A percentile compares a stretch with the other conserved stretches of the same genome.
Conservation (phyloP, 2,329 filamentous ascomycete species). For the Penicillium sp. region DNA sequence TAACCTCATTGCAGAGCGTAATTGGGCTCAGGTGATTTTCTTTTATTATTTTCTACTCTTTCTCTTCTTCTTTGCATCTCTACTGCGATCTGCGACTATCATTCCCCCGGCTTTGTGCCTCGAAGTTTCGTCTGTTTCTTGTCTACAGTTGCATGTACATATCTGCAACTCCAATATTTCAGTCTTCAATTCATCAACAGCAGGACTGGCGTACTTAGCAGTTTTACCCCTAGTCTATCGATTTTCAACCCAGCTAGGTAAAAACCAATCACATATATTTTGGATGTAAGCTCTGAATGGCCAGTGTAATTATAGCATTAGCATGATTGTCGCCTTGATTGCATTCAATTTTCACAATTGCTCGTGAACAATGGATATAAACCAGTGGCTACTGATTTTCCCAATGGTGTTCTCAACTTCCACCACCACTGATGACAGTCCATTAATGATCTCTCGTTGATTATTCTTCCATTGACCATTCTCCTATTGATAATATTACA, state of each 20-base stretch:
- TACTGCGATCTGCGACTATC: slow-evolving; percentile 18
- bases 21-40: slow-evolving; percentile 67
- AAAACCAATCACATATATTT: background rate
- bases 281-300: slow-evolving; percentile 6
- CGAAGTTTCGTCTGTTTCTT: slow-evolving; percentile 15
- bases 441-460: too few relatives aligned
- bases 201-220: slow-evolving; percentile 22
- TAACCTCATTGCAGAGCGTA: slow-evolving; percentile 60
- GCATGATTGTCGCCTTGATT: background rate
- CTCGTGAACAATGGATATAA: background rate
- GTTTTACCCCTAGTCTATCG: slow-evolving; percentile 9
- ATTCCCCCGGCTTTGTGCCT: slow-evolving; percentile 22
- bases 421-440: too few relatives aligned
- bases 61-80: slow-evolving; percentile 22
- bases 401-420: background rate
- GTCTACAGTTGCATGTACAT: slow-evolving; percentile 10
- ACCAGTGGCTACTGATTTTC: background rate
- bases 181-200: slow-evolving; percentile 4
- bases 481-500: too few relatives aligned
- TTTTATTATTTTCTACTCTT: slow-evolving; percentile 3
- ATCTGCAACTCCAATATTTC: background rate
- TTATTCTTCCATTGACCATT: too few relatives aligned
- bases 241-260: slow-evolving; percentile 17
- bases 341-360: background rate
- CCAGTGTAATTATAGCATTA: background rate